Conservation (phyloP, 2,329 filamentous ascomycete species). For the Pleurostoma richardsiae region DNA sequence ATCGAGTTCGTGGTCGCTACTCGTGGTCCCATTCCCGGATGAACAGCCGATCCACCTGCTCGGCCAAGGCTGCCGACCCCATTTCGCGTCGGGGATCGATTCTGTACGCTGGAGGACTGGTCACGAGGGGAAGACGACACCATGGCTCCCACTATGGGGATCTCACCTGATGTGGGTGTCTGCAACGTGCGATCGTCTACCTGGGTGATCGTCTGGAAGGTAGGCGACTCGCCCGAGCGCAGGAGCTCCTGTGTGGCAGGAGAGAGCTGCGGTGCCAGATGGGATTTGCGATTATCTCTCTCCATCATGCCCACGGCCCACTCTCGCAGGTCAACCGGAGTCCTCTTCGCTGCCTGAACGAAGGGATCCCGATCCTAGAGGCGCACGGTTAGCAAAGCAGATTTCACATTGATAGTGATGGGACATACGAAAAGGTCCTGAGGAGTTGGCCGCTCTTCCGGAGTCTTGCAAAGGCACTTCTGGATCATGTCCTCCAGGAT, state of each 20-base stretch:
- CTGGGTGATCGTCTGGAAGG: conserved; percentile 30
- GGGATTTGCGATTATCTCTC: conserved; percentile 90
- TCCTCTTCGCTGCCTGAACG: conserved; percentile 92
- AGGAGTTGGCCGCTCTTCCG: conserved; percentile 84
- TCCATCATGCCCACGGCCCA: conserved; percentile 96
- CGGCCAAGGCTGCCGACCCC: conserved; percentile 37
- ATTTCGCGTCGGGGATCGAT: conserved; percentile 45
- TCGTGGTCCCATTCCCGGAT: conserved; percentile 50
- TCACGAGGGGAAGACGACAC: conserved; percentile 43
- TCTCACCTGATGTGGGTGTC: conserved; percentile 69
- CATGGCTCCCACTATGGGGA: conserved; percentile 58
- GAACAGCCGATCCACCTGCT: conserved; percentile 34
- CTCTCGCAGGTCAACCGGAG: conserved; percentile 85
- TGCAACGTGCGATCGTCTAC: conserved; percentile 41
- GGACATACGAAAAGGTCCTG: conserved; percentile 81
- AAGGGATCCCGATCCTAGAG: conserved; percentile 84
- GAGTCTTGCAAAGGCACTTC: conserved; percentile 87
- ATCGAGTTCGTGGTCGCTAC: conserved; percentile 47
- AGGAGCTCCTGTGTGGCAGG: conserved; percentile 75
- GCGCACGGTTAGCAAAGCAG: conserved; percentile 15
- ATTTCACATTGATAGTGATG: neutral
- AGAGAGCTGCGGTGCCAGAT: conserved; percentile 75
- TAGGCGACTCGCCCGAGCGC: conserved; percentile 58
- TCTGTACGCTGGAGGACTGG: conserved; percentile 35
- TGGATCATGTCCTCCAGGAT: conserved; percentile 97